Conservation (phyloP, 371 early-diverging fungal genomes). For the Mortierella sp. region DNA sequence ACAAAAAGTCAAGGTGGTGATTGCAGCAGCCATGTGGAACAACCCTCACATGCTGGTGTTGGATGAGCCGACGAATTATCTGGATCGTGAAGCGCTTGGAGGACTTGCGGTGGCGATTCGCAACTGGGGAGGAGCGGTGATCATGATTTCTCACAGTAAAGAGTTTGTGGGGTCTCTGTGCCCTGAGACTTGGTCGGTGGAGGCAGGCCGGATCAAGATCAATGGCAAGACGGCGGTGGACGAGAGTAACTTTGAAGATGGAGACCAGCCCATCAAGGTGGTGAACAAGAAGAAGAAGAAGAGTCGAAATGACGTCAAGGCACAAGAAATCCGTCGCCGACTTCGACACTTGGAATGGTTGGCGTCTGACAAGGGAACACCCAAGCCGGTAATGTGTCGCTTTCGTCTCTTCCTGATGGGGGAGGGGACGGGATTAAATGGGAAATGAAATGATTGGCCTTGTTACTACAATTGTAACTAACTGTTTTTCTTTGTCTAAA, state of each 20-base stretch:
- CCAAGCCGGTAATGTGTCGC: conserved; percentile 56
- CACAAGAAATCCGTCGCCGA: conserved; percentile 73
- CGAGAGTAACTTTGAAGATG: conserved; percentile 69
- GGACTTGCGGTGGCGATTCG: conserved; percentile 85
- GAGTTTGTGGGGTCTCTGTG: conserved; percentile 84
- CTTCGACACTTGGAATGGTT: conserved; percentile 80
- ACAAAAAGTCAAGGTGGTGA: conserved; percentile 89
- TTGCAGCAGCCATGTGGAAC: conserved; percentile 87
- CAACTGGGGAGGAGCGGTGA: conserved; percentile 86
- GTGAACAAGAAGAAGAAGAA: conserved; percentile 86
- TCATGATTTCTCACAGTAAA: conserved; percentile 89
- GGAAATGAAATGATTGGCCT: too few relatives aligned
- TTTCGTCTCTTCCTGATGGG: neutral
- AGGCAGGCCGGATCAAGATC: conserved; percentile 64
- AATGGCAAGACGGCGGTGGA: conserved; percentile 70
- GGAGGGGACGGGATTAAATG: too few relatives aligned
- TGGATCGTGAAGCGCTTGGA: conserved; percentile 90
- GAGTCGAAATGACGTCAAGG: conserved; percentile 81
- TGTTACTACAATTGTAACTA: neutral
- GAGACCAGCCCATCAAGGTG: conserved; percentile 50
- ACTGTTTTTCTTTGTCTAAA: neutral
- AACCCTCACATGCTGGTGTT: conserved; percentile 86
- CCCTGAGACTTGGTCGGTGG: conserved; percentile 82
- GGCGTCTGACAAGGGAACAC: conserved; percentile 68
- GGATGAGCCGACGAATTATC: conserved; percentile 91